Conservation (phyloP, 805 yeast genomes). For the Yarrowia deformans region DNA sequence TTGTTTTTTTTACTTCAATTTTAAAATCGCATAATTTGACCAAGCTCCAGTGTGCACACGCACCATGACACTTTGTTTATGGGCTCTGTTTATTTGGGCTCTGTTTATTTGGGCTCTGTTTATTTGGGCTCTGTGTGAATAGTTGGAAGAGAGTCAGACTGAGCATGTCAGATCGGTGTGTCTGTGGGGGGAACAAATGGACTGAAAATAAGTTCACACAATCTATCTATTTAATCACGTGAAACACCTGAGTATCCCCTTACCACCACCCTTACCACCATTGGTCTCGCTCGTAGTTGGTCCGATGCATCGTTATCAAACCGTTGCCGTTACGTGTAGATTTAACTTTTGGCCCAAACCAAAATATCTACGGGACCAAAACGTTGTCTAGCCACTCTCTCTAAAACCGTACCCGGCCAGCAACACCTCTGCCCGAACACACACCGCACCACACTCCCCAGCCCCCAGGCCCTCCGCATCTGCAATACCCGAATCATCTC, state of each 20-base stretch:
- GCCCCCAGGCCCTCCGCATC: background rate
- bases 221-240: too few relatives aligned
- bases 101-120: background rate
- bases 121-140: background rate
- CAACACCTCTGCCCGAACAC: conserved; percentile 4
- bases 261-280: background rate
- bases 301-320: background rate
- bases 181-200: too few relatives aligned
- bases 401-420: conserved; percentile 1
- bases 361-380: conserved; percentile 9
- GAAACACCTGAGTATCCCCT: background rate
- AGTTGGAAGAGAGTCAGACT: background rate
- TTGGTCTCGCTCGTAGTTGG: too few relatives aligned
- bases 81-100: background rate
- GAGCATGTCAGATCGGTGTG: too few relatives aligned
- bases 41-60: too few relatives aligned
- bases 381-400: conserved; percentile 9
- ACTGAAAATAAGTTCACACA: too few relatives aligned
- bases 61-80: too few relatives aligned
- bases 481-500: conserved; percentile 1
- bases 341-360: conserved; percentile 8
- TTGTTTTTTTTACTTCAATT: background rate
- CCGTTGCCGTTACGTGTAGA: conserved; percentile 18
- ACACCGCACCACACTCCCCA: background rate
- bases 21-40: background rate